phyloP scores from a whole-genome alignment of 495 filamentous ascomycete species.

The Tuber umbilicatum region DNA sequence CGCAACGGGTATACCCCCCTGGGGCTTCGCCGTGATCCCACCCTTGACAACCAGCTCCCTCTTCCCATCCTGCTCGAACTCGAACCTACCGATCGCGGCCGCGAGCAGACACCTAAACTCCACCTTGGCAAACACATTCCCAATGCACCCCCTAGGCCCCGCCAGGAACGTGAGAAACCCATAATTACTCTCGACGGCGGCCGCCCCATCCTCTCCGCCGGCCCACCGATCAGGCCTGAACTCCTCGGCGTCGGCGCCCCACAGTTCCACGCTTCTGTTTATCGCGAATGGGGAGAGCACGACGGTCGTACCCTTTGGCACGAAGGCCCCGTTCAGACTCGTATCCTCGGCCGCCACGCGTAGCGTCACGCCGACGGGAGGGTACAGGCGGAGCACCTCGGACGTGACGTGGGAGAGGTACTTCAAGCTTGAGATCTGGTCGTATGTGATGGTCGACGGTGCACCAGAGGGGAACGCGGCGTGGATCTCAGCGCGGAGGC shows the following conservation, averaged over 20 bases:
- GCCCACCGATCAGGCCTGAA: constrained; percentile 58
- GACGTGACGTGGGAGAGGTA: constrained; percentile 52
- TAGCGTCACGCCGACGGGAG: constrained; percentile 53
- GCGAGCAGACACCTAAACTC: constrained; percentile 67
- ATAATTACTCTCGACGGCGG: constrained; percentile 49
- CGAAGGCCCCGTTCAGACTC: constrained; percentile 53
- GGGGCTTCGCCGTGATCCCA: constrained; percentile 58
- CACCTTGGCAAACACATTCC: constrained; percentile 63
- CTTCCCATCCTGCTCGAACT: constrained; percentile 54
- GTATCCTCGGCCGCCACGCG: constrained; percentile 55
- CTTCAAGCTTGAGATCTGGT: constrained; percentile 52
- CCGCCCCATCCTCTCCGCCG: constrained; percentile 40
- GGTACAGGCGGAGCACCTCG: constrained; percentile 44
- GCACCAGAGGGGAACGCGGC: constrained; percentile 52
- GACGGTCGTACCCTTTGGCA: constrained; percentile 55
- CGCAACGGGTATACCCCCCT: constrained; percentile 58
- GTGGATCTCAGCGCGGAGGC: constrained; percentile 50
- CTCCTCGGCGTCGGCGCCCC: constrained; percentile 55
- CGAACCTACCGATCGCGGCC: constrained; percentile 54
- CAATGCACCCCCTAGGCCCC: constrained; percentile 57
- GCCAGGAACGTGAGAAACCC: constrained; percentile 59
- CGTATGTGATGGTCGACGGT: constrained; percentile 42
- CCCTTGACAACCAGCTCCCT: constrained; percentile 54
- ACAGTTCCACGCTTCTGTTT: constrained; percentile 54
- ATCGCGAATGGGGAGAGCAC: constrained; percentile 59